Conservation (phyloP, 163 green algal species). For the Scenedesmus sp. region DNA sequence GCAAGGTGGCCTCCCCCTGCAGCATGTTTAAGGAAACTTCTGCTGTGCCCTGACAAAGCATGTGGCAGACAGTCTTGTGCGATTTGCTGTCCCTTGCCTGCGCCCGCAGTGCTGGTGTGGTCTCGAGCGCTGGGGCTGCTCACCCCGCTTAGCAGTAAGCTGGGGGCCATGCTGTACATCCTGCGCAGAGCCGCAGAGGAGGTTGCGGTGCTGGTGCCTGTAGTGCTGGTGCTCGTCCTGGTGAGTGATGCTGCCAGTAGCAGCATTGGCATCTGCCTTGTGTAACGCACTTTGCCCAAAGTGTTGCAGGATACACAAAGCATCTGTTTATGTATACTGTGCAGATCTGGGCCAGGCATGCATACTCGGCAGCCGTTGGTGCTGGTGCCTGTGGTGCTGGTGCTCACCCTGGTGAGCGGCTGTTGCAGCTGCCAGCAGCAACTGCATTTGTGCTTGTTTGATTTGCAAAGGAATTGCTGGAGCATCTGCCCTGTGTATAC, state of each 20-base stretch:
- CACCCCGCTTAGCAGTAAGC: background rate
- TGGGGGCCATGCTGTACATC: constrained; percentile 22
- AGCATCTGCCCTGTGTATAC: no score
- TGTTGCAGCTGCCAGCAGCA: no score
- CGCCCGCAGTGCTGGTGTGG: constrained; percentile 23
- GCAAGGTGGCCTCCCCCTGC: no score
- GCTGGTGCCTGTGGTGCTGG: background rate
- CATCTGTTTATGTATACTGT: no score
- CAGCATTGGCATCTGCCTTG: background rate
- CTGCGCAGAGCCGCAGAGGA: constrained; percentile 24
- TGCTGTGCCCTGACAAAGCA: no score
- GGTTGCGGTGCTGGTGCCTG: constrained; percentile 1
- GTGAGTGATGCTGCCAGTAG: background rate
- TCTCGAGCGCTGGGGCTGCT: background rate
- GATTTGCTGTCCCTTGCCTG: background rate
- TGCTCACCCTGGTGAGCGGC: background rate
- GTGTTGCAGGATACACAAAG: no score
- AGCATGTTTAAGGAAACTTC: background rate
- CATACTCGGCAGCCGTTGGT: no score
- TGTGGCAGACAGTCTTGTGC: background rate
- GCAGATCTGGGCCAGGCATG: no score
- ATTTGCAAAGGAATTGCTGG: no score
- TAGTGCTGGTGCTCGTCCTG: background rate
- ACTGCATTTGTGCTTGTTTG: no score
- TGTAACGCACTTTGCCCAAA: no score